Percentiles rank a stretch among this genome's conserved stretches.
Conservation (phyloP, 2,329 filamentous ascomycete species). For the Xylaria polymorpha region DNA sequence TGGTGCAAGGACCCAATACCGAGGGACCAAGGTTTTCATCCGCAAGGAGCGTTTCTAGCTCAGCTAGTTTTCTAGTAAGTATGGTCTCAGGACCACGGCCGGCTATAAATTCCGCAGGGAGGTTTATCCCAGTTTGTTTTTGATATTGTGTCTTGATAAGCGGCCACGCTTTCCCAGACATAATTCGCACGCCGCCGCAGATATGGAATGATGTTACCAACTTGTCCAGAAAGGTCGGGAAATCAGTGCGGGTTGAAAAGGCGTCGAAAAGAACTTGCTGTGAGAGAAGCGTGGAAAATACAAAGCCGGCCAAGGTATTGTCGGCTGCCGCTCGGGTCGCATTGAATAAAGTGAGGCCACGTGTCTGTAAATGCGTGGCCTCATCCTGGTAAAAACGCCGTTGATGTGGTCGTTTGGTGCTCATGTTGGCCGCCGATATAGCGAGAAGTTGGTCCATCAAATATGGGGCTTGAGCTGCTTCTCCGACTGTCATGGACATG, state of each 20-base stretch:
- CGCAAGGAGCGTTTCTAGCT: constrained; percentile 8
- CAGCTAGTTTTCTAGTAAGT: constrained; percentile 17
- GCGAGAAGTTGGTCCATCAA: constrained; percentile 61
- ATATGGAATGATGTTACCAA: constrained; percentile 37
- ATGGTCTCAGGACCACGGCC: constrained; percentile 7
- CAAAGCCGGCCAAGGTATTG: constrained; percentile 39
- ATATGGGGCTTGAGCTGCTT: constrained; percentile 55
- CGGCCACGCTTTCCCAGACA: constrained; percentile 31
- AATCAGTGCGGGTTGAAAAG: constrained; percentile 23
- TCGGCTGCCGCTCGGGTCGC: constrained; percentile 21
- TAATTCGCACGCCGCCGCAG: constrained; percentile 38
- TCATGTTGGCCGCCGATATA: constrained; percentile 57
- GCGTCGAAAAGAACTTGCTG: constrained; percentile 44
- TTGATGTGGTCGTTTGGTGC: constrained; percentile 45
- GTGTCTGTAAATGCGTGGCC: constrained; percentile 41
- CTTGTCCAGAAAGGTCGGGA: constrained; percentile 34
- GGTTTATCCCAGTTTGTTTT: constrained; percentile 17
- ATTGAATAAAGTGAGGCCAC: constrained; percentile 37
- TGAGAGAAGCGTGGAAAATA: constrained; percentile 45
- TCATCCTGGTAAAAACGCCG: constrained; percentile 35
- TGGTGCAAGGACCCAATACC: constrained; percentile 11
- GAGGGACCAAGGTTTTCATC: constrained; percentile 3
- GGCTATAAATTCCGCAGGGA: constrained; percentile 1
- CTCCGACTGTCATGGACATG: constrained; percentile 31
- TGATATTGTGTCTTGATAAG: constrained; percentile 24